Evolutionary conservation across 78 protist genomes (phyloP).

Genomic region (Dictyostelium purpureum): DNA sequence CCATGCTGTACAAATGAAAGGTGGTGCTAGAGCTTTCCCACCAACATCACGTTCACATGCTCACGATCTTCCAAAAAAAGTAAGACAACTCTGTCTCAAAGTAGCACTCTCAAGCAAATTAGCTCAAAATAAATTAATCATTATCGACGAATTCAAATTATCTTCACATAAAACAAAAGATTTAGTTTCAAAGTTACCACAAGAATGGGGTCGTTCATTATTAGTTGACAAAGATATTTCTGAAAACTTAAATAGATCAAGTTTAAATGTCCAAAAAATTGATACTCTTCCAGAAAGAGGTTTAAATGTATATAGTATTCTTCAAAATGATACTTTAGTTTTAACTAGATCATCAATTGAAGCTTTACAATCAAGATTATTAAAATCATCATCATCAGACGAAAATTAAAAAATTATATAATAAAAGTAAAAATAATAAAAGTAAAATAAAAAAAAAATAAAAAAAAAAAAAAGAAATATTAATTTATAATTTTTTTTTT

Average conservation of each 20-base stretch:
- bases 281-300: constrained; percentile 45
- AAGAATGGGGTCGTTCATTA: constrained; percentile 51
- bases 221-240: constrained; percentile 6
- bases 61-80: constrained; percentile 35
- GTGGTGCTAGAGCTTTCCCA: constrained; percentile 63
- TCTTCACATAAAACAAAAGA: constrained; percentile 62
- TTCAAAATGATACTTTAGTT: constrained; percentile 54
- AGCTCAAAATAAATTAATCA: constrained; percentile 46
- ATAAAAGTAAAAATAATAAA: background rate
- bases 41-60: constrained; percentile 58
- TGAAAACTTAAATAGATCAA: background rate
- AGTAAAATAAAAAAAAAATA: background rate
- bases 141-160: constrained; percentile 26
- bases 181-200: constrained; percentile 12
- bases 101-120: constrained; percentile 55
- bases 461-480: background rate
- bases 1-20: constrained; percentile 46
- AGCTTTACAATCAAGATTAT: constrained; percentile 10
- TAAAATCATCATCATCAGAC: background rate
- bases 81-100: constrained; percentile 20
- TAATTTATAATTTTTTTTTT: background rate
- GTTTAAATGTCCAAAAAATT: constrained; percentile 15
- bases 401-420: background rate
- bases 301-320: constrained; percentile 53
- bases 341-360: constrained; percentile 15